Conservation (phyloP, 202 grass and related monocot genomes). For the Bolboschoenoplectus hybrid region DNA sequence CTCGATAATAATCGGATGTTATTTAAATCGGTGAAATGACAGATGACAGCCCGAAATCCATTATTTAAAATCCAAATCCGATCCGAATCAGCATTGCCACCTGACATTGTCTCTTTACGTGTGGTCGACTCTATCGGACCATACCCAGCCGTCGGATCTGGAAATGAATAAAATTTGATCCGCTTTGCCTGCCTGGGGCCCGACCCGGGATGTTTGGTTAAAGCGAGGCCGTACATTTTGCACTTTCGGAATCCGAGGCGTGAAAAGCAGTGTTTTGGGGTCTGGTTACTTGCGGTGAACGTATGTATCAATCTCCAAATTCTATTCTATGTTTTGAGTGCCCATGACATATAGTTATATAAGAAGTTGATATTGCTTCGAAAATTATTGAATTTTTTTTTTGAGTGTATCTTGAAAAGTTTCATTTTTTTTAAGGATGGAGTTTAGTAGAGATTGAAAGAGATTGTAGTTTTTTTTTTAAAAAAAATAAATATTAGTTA, state of each 20-base stretch:
- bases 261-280: slow-evolving; percentile 28
- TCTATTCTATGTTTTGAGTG: background rate
- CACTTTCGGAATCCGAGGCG: slow-evolving; percentile 39
- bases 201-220: background rate
- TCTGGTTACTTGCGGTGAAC: slow-evolving; percentile 38
- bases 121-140: background rate
- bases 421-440: too few species aligned
- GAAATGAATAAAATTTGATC: slow-evolving; percentile 3
- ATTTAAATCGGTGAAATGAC: slow-evolving; percentile 30
- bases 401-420: too few species aligned
- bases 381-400: too few species aligned
- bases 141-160: background rate
- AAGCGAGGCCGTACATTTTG: slow-evolving; percentile 26
- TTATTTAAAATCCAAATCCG: background rate
- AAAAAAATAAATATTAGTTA: too few species aligned
- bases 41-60: slow-evolving; percentile 2
- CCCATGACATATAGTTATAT: background rate
- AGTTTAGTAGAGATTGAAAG: too few species aligned
- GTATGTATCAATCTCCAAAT: background rate
- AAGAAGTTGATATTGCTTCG: too few species aligned
- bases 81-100: slow-evolving; percentile 25
- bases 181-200: too few species aligned
- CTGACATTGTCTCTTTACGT: slow-evolving; percentile 33
- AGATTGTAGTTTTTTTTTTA: too few species aligned
- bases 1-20: background rate